Conservation (phyloP, 805 yeast species). For the Cyberlindnera saturnus region DNA sequence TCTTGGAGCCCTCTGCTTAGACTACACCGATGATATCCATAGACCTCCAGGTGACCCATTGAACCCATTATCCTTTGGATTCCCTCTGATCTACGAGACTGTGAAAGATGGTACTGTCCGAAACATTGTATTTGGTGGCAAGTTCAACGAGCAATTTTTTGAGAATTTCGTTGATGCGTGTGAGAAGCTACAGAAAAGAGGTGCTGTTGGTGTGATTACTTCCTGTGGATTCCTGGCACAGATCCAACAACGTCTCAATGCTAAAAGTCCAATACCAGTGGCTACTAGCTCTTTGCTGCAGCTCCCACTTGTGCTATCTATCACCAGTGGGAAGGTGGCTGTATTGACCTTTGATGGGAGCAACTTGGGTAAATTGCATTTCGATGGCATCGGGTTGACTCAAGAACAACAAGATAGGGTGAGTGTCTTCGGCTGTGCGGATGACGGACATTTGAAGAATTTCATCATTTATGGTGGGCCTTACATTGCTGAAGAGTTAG, state of each 20-base stretch:
- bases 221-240: slow-evolving; percentile 32
- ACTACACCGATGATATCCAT: slow-evolving; percentile 28
- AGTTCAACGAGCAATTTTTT: slow-evolving; percentile 22
- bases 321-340: slow-evolving; percentile 22
- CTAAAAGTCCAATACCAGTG: slow-evolving; percentile 25
- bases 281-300: slow-evolving; percentile 29
- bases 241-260: slow-evolving; percentile 22
- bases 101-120: slow-evolving; percentile 23
- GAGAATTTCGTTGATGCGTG: slow-evolving; percentile 25
- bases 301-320: slow-evolving; percentile 22
- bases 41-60: slow-evolving; percentile 30
- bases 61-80: slow-evolving; percentile 19
- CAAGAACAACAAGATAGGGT: slow-evolving; percentile 17
- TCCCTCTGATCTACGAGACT: slow-evolving; percentile 22
- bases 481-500: slow-evolving; percentile 22
- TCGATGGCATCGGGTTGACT: slow-evolving; percentile 26
- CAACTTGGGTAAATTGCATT: slow-evolving; percentile 23
- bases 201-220: slow-evolving; percentile 29
- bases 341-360: slow-evolving; percentile 27
- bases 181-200: slow-evolving; percentile 21
- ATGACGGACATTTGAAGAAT: slow-evolving; percentile 21
- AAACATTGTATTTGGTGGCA: slow-evolving; percentile 21
- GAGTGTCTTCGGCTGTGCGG: slow-evolving; percentile 18
- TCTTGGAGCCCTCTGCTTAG: slow-evolving; percentile 23
- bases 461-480: slow-evolving; percentile 23